Evolutionary conservation across 805 yeast species (phyloP).

Genomic region (Henningerozyma blattae): DNA sequence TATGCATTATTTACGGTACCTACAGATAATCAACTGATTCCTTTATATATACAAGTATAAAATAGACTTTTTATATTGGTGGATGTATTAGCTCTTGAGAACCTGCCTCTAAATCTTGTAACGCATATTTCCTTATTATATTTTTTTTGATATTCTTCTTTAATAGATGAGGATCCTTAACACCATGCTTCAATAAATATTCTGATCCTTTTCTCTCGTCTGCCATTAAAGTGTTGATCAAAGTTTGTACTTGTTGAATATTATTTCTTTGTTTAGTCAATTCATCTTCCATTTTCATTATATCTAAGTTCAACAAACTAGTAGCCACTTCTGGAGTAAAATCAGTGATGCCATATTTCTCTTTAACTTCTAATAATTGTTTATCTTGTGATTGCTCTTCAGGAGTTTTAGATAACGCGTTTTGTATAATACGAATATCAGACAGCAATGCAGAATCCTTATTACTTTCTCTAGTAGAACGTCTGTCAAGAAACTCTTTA

Average conservation of each 20-base stretch:
- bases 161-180: conserved; percentile 27
- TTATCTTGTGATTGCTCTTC: conserved; percentile 10
- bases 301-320: conserved; percentile 29
- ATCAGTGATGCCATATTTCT: conserved; percentile 33
- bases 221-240: conserved; percentile 25
- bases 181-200: conserved; percentile 26
- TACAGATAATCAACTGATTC: too few species aligned
- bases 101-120: conserved; percentile 13
- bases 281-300: conserved; percentile 20
- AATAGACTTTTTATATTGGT: neutral
- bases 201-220: conserved; percentile 26
- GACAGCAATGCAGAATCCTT: conserved; percentile 18
- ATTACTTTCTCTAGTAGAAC: conserved; percentile 25
- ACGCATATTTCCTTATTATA: conserved; percentile 51
- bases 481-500: conserved; percentile 40
- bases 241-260: conserved; percentile 27
- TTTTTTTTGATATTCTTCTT: conserved; percentile 55
- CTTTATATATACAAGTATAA: too few species aligned
- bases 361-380: conserved; percentile 26
- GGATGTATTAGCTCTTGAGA: too few species aligned
- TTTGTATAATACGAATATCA: conserved; percentile 19
- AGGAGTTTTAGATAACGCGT: conserved; percentile 23
- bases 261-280: conserved; percentile 18
- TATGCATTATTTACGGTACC: too few species aligned
- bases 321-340: conserved; percentile 34